Base-by-base conservation (phyloP, 1,139 yeast species). In the Candida sp. region DNA sequence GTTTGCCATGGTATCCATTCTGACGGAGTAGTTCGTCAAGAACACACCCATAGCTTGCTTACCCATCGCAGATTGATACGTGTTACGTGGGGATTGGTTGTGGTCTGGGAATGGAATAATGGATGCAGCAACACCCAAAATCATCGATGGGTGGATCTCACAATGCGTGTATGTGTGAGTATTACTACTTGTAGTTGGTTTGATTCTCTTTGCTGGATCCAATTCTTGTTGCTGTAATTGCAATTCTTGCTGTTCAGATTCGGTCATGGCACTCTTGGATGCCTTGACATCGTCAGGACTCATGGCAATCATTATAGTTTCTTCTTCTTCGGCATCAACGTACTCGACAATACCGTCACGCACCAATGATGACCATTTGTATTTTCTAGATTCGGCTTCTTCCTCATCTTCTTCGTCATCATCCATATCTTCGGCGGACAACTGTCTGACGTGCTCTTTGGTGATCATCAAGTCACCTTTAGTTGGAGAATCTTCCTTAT, bases 11-110 rank as follows among this genome's bases (percentile, higher is more conserved):
- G 99, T 94, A 73, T 94, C 99, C 99, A 94, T 94, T 77, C 99
- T 90, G 48, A 93, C 97, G 50, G 89, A 84, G 69, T 94, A 96
- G 67, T 94, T 94, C 4, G 99, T 94, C 65, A 94, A 81, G 72
- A 91, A 93, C n/a, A 96, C 99, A 68, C 99, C 99, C 99, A 94
- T 94, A 54, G 99, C 99, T 77, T 94, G 99, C 73, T 94, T 94
- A 85, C 99, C 99, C 99, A 94, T 94, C 58, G 99, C 99, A 67
- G 97, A 92, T 77, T 94, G 99, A 74, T 94, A 94, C 5, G 99
- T 94, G 70, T 94, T 94, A 86, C 99, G 96, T 53, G 99, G 99
- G 53, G 98, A 93, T 79, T 94, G 99, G 72, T 94, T 94, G 73
- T 94, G 99, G 75, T 94, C 99, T 12, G 99, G 99, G 90, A 94